Base-by-base conservation (phyloP, 305 asterid species). In the Fraxinus sp. region DNA sequence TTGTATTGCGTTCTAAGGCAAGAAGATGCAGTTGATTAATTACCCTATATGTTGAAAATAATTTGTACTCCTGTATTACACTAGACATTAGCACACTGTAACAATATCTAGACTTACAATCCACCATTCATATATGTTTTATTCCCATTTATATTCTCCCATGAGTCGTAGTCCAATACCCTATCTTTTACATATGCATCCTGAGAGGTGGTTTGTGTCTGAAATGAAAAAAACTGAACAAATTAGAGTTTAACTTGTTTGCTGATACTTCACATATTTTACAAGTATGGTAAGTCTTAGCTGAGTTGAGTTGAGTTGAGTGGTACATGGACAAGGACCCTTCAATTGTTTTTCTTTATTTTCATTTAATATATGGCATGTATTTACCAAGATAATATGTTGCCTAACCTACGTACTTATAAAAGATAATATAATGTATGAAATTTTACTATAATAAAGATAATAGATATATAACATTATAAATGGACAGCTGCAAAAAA, bases 281-380 rank as follows among this genome's bases (percentile, higher is more conserved):
- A 32, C 11, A 32, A 71, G 24, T 71, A 16, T 14, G 76, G 24
- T n/a, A 32, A 33, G 22, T 33, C 76, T 16, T 71, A 68, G 74
- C 10, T 37, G 39, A 36, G 74, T 24, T 37, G 39, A 36, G 39
- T 36, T 36, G 44, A 37, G 49, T 41, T 46, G 57, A 46, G 57
- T 46, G 24, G 11, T 6, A 5, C 44, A 32, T 33, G 46, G 26
- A 32, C 46, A 72, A 72, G 46, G 76, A 16, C 76, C 13, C 10
- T 72, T 72, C 76, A 32, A 33, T 72, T 72, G 24, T 33, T 32
- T 33, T 72, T 72, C 76, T 32, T 72, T 72, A 72, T 71, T 30
- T 72, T 72, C 46, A n/a, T 33, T 37, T 33, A 72, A 72, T 72
- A n/a, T 3, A 11, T 2, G 28, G 18, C 46, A 7, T 32, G 46